phyloP scores from a whole-genome alignment of 768 basidiomycete genomes.

The Bullera alba region DNA sequence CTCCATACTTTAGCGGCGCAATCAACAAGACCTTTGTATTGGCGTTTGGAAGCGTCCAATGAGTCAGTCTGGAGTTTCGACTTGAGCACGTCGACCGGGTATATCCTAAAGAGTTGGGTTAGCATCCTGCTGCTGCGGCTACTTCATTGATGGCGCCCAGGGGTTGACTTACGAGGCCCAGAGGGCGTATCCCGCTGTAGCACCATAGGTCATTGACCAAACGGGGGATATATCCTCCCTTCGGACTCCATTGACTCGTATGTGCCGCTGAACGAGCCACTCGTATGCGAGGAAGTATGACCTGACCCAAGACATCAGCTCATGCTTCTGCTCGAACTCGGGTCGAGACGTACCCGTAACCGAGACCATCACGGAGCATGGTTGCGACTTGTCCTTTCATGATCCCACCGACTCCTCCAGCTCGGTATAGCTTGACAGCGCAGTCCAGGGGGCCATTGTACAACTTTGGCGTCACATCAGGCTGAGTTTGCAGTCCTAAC shows the following conservation, averaged over 20 bases:
- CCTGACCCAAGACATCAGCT: constrained; percentile 43
- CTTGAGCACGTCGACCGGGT: constrained; percentile 94
- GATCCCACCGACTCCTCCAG: constrained; percentile 71
- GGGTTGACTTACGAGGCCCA: constrained; percentile 35
- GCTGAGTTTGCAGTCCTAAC: constrained; percentile 83
- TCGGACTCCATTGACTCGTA: constrained; percentile 46
- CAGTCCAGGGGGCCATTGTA: constrained; percentile 85
- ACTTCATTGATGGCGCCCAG: too few relatives aligned
- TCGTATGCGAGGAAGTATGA: constrained; percentile 87
- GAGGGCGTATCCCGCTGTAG: constrained; percentile 80
- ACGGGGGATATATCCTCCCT: constrained; percentile 70
- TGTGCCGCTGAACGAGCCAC: constrained; percentile 78
- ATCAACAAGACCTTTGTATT: constrained; percentile 74
- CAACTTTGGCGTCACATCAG: constrained; percentile 58
- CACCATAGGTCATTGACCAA: constrained; percentile 79
- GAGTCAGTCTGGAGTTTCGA: constrained; percentile 88
- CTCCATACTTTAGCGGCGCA: constrained; percentile 76
- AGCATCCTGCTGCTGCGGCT: too few relatives aligned
- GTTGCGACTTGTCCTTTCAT: constrained; percentile 92
- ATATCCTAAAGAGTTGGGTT: constrained; percentile 55
- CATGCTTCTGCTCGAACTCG: constrained; percentile 23
- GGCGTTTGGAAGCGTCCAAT: constrained; percentile 60
- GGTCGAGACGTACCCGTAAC: constrained; percentile 41
- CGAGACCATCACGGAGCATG: constrained; percentile 54
- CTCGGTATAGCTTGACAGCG: constrained; percentile 67